Conservation (phyloP, 1,139 yeast species). For the Suhomyces bokatorum region DNA sequence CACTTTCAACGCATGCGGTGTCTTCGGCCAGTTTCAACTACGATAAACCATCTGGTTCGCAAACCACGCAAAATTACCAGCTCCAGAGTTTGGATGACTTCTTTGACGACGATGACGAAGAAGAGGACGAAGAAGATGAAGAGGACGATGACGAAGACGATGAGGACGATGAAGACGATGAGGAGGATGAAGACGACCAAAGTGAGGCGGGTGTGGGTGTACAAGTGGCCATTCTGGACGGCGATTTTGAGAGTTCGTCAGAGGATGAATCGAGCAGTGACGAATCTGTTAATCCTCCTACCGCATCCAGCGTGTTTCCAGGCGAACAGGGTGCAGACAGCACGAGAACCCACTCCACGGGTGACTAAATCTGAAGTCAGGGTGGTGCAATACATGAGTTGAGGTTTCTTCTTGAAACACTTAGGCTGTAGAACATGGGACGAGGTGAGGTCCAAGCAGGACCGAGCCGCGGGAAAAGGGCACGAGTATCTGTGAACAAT, state of each 20-base stretch:
- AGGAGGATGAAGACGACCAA: slow-evolving; percentile 23
- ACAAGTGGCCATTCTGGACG: background rate
- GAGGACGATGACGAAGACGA: slow-evolving; percentile 41
- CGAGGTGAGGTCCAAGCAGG: background rate
- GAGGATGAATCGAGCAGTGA: slow-evolving; percentile 5
- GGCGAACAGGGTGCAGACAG: slow-evolving; percentile 8
- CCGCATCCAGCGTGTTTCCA: slow-evolving; percentile 1
- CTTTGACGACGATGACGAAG: slow-evolving; percentile 57
- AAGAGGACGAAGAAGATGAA: slow-evolving; percentile 24
- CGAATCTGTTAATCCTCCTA: slow-evolving; percentile 1
- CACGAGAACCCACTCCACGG: background rate
- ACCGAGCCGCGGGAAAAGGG: background rate
- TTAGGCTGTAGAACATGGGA: background rate
- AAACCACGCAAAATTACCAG: slow-evolving; percentile 43
- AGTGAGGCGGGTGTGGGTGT: slow-evolving; percentile 1
- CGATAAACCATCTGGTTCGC: background rate
- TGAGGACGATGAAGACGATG: slow-evolving; percentile 28
- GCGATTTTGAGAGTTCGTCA: slow-evolving; percentile 3
- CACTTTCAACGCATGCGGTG: slow-evolving; percentile 24
- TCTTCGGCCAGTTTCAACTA: slow-evolving; percentile 25
- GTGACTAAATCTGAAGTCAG: background rate
- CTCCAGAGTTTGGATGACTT: slow-evolving; percentile 85
- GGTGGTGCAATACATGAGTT: background rate
- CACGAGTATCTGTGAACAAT: slow-evolving; percentile 1
- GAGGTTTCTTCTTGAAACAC: background rate